phyloP scores from a whole-genome alignment of 1,284 basidiomycete genomes.

The Rugosomyces carneus region DNA sequence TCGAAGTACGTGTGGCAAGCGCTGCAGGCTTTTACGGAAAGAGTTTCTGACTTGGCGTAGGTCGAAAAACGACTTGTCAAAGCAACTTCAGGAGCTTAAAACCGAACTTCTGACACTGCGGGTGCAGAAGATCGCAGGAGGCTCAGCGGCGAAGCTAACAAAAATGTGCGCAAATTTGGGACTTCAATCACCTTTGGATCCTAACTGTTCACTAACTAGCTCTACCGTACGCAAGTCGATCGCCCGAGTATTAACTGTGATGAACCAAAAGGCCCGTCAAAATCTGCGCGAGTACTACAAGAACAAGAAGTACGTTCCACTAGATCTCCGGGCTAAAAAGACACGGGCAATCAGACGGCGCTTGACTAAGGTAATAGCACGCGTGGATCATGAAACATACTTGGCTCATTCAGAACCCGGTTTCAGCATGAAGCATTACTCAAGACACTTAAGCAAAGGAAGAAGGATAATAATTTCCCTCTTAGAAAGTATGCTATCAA shows the following conservation, averaged over 20 bases:
- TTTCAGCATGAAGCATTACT: slow-evolving; percentile 71
- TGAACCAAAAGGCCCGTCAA: slow-evolving; percentile 97
- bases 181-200: background rate
- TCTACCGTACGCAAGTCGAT: slow-evolving; percentile 98
- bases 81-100: slow-evolving; percentile 95
- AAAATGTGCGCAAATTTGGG: slow-evolving; percentile 75
- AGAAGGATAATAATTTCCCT: slow-evolving; percentile 94
- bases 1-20: slow-evolving; percentile 69
- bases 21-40: background rate
- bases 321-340: slow-evolving; percentile 97
- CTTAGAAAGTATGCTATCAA: slow-evolving; percentile 79
- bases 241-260: slow-evolving; percentile 96
- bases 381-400: slow-evolving; percentile 7
- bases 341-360: slow-evolving; percentile 97
- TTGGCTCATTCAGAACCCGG: slow-evolving; percentile 4
- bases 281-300: slow-evolving; percentile 99
- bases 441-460: slow-evolving; percentile 87
- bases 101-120: slow-evolving; percentile 89
- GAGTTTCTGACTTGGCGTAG: slow-evolving; percentile 35
- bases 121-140: slow-evolving; percentile 98
- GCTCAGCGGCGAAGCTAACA: slow-evolving; percentile 92
- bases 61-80: slow-evolving; percentile 96
- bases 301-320: slow-evolving; percentile 93
- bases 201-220: slow-evolving; percentile 47
- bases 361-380: slow-evolving; percentile 72